Base-by-base conservation (phyloP, 441 rosid species). In the Corymbia calophylla region DNA sequence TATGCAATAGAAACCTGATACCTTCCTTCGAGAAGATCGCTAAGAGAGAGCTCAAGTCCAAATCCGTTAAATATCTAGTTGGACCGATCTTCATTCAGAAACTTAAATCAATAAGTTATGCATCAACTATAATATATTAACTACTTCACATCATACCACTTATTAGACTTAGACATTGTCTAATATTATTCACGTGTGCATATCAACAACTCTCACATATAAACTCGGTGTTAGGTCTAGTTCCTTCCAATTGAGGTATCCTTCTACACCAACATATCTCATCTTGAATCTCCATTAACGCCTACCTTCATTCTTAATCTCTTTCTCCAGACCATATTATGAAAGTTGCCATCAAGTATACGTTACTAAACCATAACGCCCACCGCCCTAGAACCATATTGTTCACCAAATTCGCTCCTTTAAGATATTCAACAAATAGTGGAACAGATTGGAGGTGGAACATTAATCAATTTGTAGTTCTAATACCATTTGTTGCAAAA, bases 11-110 rank as follows among this genome's bases (percentile, higher is more conserved):
- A 64, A 64, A 32, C 10, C 12, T 3, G 4, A 64, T 8, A 7
- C 35, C 18, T n/a, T 64, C 35, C 14, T 66, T 4, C 0, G 0
- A 0, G 25, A 11, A 70, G 21, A 32, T 18, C 0, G 1, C 47
- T 14, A 32, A 32, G 44, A 68, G 80, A 11, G 32, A 68, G 80
- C 12, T 2, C 0, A 32, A 68, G 12, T 68, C 11, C 2, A 1
- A 68, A 6, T 13, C 1, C 3, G 1, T 68, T 9, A 68, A 68
- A 32, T 32, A 68, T 68, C 0, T 1, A 68, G 2, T 68, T 18
- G 2, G 1, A 70, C 4, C 5, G 25, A 70, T 2, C 6, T 32
- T 66, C 4, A 70, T 3, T 70, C 3, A 70, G 17, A 31, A 70
- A 10, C 1, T 68, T 32, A 5, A 70, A 10, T 1, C 1, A 70